Base-by-base conservation (phyloP, 1,139 yeast species). In the Waltiozyma sp. region DNA sequence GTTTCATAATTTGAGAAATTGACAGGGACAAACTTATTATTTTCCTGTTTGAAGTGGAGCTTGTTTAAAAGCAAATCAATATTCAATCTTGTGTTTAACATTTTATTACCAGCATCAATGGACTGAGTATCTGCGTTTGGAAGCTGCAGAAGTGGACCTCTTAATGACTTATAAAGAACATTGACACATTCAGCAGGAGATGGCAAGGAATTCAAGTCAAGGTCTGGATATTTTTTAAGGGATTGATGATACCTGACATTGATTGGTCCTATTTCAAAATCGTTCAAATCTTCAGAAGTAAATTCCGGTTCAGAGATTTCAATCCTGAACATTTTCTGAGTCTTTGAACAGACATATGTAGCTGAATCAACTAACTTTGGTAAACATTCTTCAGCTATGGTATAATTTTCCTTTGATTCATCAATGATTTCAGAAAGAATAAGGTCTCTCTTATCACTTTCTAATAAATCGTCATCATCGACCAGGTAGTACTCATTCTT, bases 161-260 rank as follows among this genome's bases (percentile, higher is more conserved):
- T 74, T 41, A 82, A 62, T 3, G 79, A 80, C 49, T 75, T 76
- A 45, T 73, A 68, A 21, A 81, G 55, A 19, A 82, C 78, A 41
- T 66, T 67, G 33, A 80, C 60, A 53, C 87, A 78, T 41, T 73
- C 75, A 1, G 70, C 57, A 11, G 75, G 70, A 8, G 70, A 62
- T 1, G 85, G 84, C 1, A 69, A 53, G 4, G 4, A 7, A 3
- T 64, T 42, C 6, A 52, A 56, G 39, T 58, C 49, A 19, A 57
- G 36, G 13, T 48, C 49, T 24, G 62, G 64, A 15, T 54, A 55
- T 8, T 46, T 40, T 21, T 53, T 47, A 14, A 68, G 57, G 1
- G 66, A 57, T 10, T 57, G 54, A 4, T 54, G 51, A 37, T 64
- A 65, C 47, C 75, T 61, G 7, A 60, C 52, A 41, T 61, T 58